phyloP scores from a whole-genome alignment of 2,329 filamentous ascomycete genomes.

The Ophiocordyceps australis region DNA sequence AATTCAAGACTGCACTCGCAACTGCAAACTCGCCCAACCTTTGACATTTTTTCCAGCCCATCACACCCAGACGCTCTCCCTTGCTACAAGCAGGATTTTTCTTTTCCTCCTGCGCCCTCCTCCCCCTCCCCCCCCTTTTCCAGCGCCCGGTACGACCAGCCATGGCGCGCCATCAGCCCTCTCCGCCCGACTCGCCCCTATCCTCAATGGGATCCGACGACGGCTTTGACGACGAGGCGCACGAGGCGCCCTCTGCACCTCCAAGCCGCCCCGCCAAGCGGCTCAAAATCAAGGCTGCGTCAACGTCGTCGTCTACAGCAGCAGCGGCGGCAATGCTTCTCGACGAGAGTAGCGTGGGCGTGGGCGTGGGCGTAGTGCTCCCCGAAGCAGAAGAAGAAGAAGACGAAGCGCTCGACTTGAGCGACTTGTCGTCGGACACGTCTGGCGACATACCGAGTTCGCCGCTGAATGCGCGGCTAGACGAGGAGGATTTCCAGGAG shows the following conservation, averaged over 20 bases:
- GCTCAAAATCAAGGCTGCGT: conserved; percentile 23
- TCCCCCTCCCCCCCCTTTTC: too few species aligned
- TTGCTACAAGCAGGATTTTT: too few species aligned
- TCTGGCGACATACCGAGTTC: conserved; percentile 69
- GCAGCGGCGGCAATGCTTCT: conserved; percentile 21
- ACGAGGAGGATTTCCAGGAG: conserved; percentile 59
- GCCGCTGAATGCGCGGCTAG: conserved; percentile 44
- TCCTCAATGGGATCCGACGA: conserved; percentile 28
- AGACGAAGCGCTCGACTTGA: conserved; percentile 37
- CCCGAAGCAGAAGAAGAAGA: conserved; percentile 27
- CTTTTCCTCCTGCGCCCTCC: too few species aligned
- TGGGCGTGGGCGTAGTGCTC: too few species aligned
- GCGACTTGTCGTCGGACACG: conserved; percentile 77
- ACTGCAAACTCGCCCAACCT: too few species aligned
- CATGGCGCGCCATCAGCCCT: conserved; percentile 7
- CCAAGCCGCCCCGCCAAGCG: conserved; percentile 26
- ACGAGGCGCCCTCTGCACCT: conserved; percentile 20
- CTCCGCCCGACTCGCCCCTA: conserved; percentile 25
- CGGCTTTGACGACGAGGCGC: conserved; percentile 25
- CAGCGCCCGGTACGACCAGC: too few species aligned
- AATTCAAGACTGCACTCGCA: too few species aligned
- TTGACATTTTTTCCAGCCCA: too few species aligned
- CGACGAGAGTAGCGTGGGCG: too few species aligned
- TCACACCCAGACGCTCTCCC: too few species aligned
- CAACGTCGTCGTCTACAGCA: conserved; percentile 24